phyloP scores from a whole-genome alignment of 371 early-diverging fungal genomes.

The Mortierella sp. region DNA sequence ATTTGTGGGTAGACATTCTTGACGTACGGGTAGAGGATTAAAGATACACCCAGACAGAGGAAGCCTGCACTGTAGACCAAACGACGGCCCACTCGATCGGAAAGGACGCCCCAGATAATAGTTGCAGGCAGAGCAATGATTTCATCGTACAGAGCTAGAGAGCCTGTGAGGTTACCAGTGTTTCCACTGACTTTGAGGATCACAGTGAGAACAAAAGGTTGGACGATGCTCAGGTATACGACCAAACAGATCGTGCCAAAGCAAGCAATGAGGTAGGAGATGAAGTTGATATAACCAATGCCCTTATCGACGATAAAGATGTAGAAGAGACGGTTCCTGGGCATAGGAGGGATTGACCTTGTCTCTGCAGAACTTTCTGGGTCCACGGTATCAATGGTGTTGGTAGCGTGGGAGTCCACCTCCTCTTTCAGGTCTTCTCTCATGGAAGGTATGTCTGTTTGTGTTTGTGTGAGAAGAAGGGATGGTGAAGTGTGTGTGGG shows the following conservation, averaged over 20 bases:
- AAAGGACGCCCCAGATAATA: slow-evolving; percentile 68
- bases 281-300: slow-evolving; percentile 62
- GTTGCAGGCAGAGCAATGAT: slow-evolving; percentile 63
- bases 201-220: slow-evolving; percentile 50
- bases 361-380: background rate
- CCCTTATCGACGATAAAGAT: slow-evolving; percentile 60
- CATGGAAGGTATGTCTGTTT: background rate
- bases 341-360: background rate
- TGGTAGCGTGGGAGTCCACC: background rate
- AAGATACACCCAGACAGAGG: slow-evolving; percentile 57
- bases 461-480: background rate
- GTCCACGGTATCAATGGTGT: background rate
- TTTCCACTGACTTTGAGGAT: slow-evolving; percentile 24
- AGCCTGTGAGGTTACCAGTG: slow-evolving; percentile 59
- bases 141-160: slow-evolving; percentile 73
- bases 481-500: background rate
- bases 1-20: slow-evolving; percentile 62
- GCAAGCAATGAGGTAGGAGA: slow-evolving; percentile 66
- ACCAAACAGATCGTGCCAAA: slow-evolving; percentile 68
- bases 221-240: slow-evolving; percentile 64
- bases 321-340: slow-evolving; percentile 30
- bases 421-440: background rate
- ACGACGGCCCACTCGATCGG: slow-evolving; percentile 65
- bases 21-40: slow-evolving; percentile 62
- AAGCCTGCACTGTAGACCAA: slow-evolving; percentile 66